phyloP scores from a whole-genome alignment of 768 basidiomycete genomes.

The Lactifluus hygrophoroides region DNA sequence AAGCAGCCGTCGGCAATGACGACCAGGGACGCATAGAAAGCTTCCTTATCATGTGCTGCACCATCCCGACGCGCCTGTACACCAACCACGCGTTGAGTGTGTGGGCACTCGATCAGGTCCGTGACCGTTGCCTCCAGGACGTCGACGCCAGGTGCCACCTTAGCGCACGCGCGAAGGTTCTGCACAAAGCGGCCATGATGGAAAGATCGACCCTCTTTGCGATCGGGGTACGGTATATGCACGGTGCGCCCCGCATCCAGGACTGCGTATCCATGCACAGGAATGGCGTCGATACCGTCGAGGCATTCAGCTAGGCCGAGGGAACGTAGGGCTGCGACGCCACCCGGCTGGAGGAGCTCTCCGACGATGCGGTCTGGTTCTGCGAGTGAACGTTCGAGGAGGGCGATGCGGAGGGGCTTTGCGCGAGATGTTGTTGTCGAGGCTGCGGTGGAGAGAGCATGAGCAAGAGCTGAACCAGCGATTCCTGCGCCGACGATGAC shows the following conservation, averaged over 20 bases:
- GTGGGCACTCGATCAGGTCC: constrained; percentile 55
- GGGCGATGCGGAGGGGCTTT: constrained; percentile 62
- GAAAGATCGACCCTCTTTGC: constrained; percentile 72
- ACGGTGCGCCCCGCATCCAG: constrained; percentile 58
- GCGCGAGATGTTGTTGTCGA: constrained; percentile 31
- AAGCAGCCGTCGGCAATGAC: constrained; percentile 92
- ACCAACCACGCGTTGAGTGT: constrained; percentile 50
- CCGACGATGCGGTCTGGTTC: constrained; percentile 97
- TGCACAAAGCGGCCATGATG: constrained; percentile 92
- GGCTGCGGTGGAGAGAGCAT: constrained; percentile 61
- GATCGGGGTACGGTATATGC: constrained; percentile 80
- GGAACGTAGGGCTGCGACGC: constrained; percentile 61
- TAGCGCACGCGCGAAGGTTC: constrained; percentile 61
- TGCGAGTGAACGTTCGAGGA: constrained; percentile 85
- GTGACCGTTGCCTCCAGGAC: constrained; percentile 81
- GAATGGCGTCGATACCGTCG: constrained; percentile 83
- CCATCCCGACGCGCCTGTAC: constrained; percentile 45
- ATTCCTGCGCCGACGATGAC: constrained; percentile 90
- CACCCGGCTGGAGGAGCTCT: constrained; percentile 92
- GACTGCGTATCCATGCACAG: constrained; percentile 81
- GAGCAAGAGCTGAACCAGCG: constrained; percentile 81
- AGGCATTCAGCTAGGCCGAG: constrained; percentile 73
- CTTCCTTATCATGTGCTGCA: constrained; percentile 37
- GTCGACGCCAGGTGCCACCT: constrained; percentile 53
- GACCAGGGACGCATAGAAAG: constrained; percentile 67